Evolutionary conservation across 768 basidiomycete genomes (phyloP), one percentile per base, ranked within the genome.

Genomic region (Leccinellum albellum): DNA sequence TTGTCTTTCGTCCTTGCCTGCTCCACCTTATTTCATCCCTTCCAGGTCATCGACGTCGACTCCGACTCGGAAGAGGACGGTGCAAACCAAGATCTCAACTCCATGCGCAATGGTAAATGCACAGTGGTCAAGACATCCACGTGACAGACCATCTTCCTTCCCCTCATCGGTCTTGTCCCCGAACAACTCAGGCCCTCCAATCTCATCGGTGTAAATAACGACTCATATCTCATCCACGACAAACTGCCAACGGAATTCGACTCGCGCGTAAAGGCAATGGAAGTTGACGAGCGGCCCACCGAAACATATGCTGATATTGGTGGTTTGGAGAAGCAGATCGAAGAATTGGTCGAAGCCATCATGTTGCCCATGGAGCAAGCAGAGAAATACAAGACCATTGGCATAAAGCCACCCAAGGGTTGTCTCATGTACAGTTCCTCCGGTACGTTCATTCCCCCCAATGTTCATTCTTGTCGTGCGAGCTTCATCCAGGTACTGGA

Each of bases 61-160:
- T 88, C 93, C 8, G 95, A 98, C 69, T 85, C 80, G 26, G 91
- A 95, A 73, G 93, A 95, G 68, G 91, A 94, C 60, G 97, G 97
- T 50, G 94, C 94, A n/a, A 91, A 90, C 67, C 89, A 91, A 67
- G 95, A 98, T 73, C 78, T 95, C 50, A 91, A 97, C 70, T 91
- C 89, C n/a, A 91, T 91, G 82, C 91, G 93, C 64, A 93, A 92
- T 76, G 94, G 94, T 26, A 97, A 98, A 79, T 97, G 94, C 65
- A 96, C 97, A 15, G 96, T 98, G 53, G 94, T 98, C 78, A 99
- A 99, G 77, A 98, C 97, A 5, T 95, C 94, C 1, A 98, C 96
- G 8, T 88, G 97, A 58, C 97, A 97, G 76, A 98, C 97, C 47
- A 94, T 99, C 44, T 99, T 99, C 79, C 85, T 99, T 14, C 97